Percentiles rank a stretch among this genome's conserved stretches.
phyloP scores from a whole-genome alignment of 2,329 filamentous ascomycete species.

The Botryotinia calthae region DNA sequence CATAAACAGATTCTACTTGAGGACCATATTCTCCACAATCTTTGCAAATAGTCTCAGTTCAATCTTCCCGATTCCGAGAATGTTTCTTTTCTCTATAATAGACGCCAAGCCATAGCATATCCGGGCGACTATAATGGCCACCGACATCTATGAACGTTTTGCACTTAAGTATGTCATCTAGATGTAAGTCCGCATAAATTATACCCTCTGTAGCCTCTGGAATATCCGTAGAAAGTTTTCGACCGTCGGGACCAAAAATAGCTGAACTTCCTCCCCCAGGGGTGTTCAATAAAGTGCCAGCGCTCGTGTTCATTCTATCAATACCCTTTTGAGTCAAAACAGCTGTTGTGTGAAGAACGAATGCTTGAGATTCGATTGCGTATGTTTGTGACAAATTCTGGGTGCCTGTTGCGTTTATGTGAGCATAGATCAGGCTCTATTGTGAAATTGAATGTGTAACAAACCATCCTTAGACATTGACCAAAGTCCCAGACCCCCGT shows the following conservation, averaged over 20 bases:
- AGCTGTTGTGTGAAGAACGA: conserved; percentile 54
- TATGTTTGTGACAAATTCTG: conserved; percentile 55
- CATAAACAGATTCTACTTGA: background rate
- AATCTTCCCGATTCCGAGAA: conserved; percentile 1
- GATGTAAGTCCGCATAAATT: conserved; percentile 44
- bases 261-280: conserved; percentile 48
- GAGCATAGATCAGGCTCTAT: background rate
- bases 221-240: conserved; percentile 41
- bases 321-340: conserved; percentile 43
- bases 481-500: conserved; percentile 38
- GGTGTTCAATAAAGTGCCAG: conserved; percentile 44
- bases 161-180: conserved; percentile 24
- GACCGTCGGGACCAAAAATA: conserved; percentile 54
- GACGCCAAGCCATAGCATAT: conserved; percentile 31
- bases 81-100: conserved; percentile 26
- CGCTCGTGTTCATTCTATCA: background rate
- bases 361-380: conserved; percentile 56
- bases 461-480: conserved; percentile 33
- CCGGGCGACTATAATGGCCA: conserved; percentile 29
- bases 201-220: conserved; percentile 53
- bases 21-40: background rate
- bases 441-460: conserved; percentile 26
- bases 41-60: background rate
- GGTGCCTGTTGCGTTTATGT: conserved; percentile 20
- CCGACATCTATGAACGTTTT: conserved; percentile 30